Base-by-base conservation (phyloP, 805 yeast species). In the Ogataea trehalophila region DNA sequence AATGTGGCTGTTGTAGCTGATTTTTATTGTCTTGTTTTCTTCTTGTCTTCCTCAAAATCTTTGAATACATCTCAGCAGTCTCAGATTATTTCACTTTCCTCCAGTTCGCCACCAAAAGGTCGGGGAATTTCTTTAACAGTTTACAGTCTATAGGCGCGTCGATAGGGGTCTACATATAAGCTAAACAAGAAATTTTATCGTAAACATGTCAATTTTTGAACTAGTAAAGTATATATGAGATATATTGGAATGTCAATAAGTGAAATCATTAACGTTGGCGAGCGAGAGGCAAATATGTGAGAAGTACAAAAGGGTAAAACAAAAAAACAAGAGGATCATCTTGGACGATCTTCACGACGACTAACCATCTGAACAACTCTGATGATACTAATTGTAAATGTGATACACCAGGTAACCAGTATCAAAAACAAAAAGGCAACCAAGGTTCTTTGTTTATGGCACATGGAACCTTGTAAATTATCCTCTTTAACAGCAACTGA, bases 381-480 rank as follows among this genome's bases (percentile, higher is more conserved):
- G 51, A 87, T 73, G 9, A 90, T 82, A 64, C 96, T 85, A 43
- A 92, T 79, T 9, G 92, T 77, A 55, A 91, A 91, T 0, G 96
- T 85, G 20, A 83, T 63, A 37, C 94, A 88, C 97, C 97, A 92
- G 60, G 84, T 74, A 39, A 81, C 75, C 56, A 92, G 71, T 29
- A 84, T 80, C 49, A 91, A 65, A 58, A 92, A 86, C 49, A 92
- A 68, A 60, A 92, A 85, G 1, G 95, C 76, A 15, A 92, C 85
- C 47, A 94, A 67, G 0, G 88, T 86, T 49, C 83, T 71, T 58
- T 94, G 97, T 39, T 89, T 76, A 18, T 79, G 69, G 63, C 99
- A 94, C 45, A 92, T 79, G 34, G 78, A 69, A 8, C 58, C 66
- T 46, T 69, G 72, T 7, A 52, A 45, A 5, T 45, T 33, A 38